phyloP scores from a whole-genome alignment of 2,329 filamentous ascomycete species.

The Aureobasidium sp. region DNA sequence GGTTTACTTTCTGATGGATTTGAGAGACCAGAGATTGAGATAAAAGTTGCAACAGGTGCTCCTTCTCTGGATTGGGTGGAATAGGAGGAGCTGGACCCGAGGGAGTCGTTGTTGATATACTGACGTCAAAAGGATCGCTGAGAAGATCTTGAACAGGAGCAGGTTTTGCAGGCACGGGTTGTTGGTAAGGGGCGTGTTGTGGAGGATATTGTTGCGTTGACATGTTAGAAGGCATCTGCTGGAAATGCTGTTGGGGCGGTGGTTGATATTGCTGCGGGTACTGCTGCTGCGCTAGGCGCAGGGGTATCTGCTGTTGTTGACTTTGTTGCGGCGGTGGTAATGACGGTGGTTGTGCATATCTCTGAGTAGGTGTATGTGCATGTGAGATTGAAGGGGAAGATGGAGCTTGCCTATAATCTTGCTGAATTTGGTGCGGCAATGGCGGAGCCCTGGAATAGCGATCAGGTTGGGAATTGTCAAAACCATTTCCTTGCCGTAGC shows the following conservation, averaged over 20 bases:
- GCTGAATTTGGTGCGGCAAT: constrained; percentile 1
- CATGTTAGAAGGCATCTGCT: constrained; percentile 5
- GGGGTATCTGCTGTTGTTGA: constrained; percentile 17
- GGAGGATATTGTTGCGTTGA: constrained; percentile 19
- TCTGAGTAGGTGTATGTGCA: background rate
- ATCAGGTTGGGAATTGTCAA: constrained; percentile 18
- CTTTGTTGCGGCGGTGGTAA: constrained; percentile 27
- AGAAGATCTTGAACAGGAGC: constrained; percentile 49
- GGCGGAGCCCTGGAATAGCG: constrained; percentile 4
- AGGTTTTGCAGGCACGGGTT: constrained; percentile 27
- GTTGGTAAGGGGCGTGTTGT: constrained; percentile 19
- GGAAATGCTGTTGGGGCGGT: background rate
- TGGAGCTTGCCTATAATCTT: background rate
- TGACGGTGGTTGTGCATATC: constrained; percentile 28
- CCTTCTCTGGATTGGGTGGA: constrained; percentile 92
- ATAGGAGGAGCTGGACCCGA: constrained; percentile 70
- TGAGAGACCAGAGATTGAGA: constrained; percentile 62
- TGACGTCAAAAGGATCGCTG: constrained; percentile 55
- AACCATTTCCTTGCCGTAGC: constrained; percentile 20
- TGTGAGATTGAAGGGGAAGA: background rate
- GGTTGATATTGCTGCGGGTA: constrained; percentile 16
- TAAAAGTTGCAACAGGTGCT: constrained; percentile 72
- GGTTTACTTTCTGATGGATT: constrained; percentile 60
- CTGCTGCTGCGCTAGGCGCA: constrained; percentile 17
- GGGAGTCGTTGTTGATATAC: constrained; percentile 45